Evolutionary conservation across 495 filamentous ascomycete species (phyloP).

Genomic region (Hypoxylon intermedium): DNA sequence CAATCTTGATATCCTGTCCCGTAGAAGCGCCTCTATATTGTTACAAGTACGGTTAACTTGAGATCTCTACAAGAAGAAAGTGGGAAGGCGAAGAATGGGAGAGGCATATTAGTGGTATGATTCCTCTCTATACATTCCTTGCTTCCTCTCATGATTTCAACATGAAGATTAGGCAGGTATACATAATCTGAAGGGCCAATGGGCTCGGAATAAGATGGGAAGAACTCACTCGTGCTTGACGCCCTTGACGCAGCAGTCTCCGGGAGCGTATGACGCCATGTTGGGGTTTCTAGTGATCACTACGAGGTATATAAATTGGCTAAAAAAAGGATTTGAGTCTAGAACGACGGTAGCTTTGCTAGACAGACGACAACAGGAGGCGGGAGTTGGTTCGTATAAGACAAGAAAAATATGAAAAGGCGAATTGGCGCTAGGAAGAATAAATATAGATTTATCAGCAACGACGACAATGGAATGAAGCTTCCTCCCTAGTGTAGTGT

Average conservation of each 20-base stretch:
- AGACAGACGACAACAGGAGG: no score
- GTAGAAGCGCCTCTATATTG: constrained; percentile 47
- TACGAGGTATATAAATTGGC: no score
- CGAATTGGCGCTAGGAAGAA: no score
- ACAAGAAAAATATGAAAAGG: no score
- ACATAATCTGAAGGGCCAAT: not conserved
- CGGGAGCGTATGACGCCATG: constrained; percentile 67
- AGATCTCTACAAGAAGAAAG: not conserved
- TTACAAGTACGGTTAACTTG: not conserved
- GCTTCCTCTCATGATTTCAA: not conserved
- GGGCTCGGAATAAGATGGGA: not conserved
- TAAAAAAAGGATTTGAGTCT: no score
- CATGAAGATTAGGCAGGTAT: not conserved
- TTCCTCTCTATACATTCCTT: not conserved
- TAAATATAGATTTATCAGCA: no score
- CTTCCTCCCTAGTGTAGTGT: no score
- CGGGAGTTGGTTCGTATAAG: no score
- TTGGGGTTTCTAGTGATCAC: constrained; percentile 16
- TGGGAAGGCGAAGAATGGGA: not conserved
- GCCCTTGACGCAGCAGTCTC: constrained; percentile 63
- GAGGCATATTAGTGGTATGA: not conserved
- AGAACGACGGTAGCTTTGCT: no score
- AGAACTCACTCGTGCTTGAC: constrained; percentile 51
- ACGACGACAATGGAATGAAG: no score
- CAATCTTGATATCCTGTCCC: constrained; percentile 52